Conservation (phyloP, 2,329 filamentous ascomycete genomes). For the Pestalotiopsis sp. region DNA sequence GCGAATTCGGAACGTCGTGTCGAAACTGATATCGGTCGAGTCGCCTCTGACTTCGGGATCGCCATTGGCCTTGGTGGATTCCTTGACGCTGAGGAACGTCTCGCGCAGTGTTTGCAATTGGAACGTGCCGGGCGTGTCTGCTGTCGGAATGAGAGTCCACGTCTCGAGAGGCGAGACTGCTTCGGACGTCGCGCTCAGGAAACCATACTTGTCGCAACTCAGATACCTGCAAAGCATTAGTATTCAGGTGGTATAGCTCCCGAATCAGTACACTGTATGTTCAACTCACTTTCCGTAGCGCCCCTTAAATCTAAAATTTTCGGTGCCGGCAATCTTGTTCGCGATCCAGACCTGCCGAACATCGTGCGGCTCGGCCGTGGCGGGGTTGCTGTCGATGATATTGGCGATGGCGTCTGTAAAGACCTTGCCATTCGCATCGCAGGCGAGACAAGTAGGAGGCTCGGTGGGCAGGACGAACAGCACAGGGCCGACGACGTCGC, state of each 20-base stretch:
- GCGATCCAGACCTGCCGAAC: conserved; percentile 95
- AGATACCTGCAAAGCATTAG: conserved; percentile 64
- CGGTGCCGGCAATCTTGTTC: conserved; percentile 79
- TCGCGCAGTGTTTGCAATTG: conserved; percentile 73
- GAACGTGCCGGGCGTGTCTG: conserved; percentile 71
- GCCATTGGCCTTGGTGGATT: conserved; percentile 50
- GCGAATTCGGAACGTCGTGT: conserved; percentile 75
- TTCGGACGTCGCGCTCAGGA: conserved; percentile 74
- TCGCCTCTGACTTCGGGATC: conserved; percentile 75
- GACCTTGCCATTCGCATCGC: conserved; percentile 83
- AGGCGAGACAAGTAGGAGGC: conserved; percentile 74
- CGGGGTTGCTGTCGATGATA: conserved; percentile 77
- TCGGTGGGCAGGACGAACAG: conserved; percentile 80
- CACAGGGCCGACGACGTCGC: conserved; percentile 79
- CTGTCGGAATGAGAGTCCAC: conserved; percentile 66
- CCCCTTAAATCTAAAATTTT: conserved; percentile 83
- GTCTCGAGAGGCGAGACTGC: conserved; percentile 85
- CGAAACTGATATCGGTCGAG: conserved; percentile 65
- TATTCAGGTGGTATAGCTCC: background rate
- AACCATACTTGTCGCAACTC: conserved; percentile 80
- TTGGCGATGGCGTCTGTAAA: conserved; percentile 85
- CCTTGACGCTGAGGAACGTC: conserved; percentile 67
- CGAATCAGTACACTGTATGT: background rate
- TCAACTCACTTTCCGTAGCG: conserved; percentile 75
- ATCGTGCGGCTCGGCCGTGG: conserved; percentile 92